phyloP scores from a whole-genome alignment of 2,329 filamentous ascomycete species.

The Phialophora tarda region DNA sequence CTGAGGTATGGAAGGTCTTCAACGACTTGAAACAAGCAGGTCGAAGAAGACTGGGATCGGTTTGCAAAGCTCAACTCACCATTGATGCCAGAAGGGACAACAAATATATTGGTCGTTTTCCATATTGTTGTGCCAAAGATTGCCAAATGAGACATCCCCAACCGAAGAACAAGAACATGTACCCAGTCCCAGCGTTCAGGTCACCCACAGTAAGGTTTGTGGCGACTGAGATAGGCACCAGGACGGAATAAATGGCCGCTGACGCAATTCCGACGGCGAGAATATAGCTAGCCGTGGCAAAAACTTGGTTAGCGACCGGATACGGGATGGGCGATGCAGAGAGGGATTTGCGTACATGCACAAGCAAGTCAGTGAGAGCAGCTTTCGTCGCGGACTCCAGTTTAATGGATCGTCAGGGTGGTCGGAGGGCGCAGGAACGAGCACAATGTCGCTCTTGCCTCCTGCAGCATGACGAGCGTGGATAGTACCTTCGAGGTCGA shows the following conservation, averaged over 20 bases:
- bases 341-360: slow-evolving; percentile 42
- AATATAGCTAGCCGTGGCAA: slow-evolving; percentile 46
- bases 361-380: slow-evolving; percentile 43
- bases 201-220: slow-evolving; percentile 51
- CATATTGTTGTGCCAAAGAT: slow-evolving; percentile 54
- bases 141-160: slow-evolving; percentile 57
- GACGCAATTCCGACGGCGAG: slow-evolving; percentile 43
- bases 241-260: slow-evolving; percentile 45
- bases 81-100: slow-evolving; percentile 39
- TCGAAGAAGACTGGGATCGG: background rate
- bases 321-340: slow-evolving; percentile 43
- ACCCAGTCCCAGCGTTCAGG: slow-evolving; percentile 54
- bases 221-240: slow-evolving; percentile 49
- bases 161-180: slow-evolving; percentile 47
- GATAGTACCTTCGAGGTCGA: slow-evolving; percentile 42
- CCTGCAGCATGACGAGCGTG: slow-evolving; percentile 36
- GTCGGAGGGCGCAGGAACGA: slow-evolving; percentile 45
- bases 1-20: too few relatives aligned
- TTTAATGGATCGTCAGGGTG: slow-evolving; percentile 51
- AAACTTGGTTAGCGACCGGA: background rate
- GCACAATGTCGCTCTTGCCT: slow-evolving; percentile 41
- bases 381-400: slow-evolving; percentile 45
- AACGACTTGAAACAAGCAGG: slow-evolving; percentile 30
- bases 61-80: slow-evolving; percentile 20
- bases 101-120: slow-evolving; percentile 42